Base-by-base conservation (phyloP, 2,329 filamentous ascomycete genomes). In the Hypomyces rosellus region DNA sequence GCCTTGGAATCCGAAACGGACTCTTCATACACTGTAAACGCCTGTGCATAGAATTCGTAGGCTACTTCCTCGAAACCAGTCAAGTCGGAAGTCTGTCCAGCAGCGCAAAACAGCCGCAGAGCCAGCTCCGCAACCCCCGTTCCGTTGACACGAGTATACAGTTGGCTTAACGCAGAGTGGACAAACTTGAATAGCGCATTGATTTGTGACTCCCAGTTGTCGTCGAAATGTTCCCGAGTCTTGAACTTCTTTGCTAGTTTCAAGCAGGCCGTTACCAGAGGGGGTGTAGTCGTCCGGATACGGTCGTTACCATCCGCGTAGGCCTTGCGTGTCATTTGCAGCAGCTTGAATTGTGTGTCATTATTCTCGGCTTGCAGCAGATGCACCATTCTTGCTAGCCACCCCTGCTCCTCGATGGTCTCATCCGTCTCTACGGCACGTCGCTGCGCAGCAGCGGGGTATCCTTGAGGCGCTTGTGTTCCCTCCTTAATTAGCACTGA, bases 11-110 rank as follows among this genome's bases (percentile, higher is more conserved):
- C 95, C 54, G 89, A 93, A 56, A 99, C 88, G 0, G 89, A 86
- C 68, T 99, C 93, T 65, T 99, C 93, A 64, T 99, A 99, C 8
- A 97, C 89, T 0, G 92, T 97, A 61, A 99, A 99, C 0, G 93
- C 92, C 68, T 99, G 93, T 0, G 93, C 93, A 61, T 96, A 97
- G 73, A 95, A 99, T 65, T 99, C 93, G 67, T 99, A 99, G 11
- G 90, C 88, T 39, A 96, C 89, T 70, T 99, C 93, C 66, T 99
- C 92, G 59, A 95, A 95, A 2, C 87, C 88, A 11, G 84, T 89
- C 68, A 93, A 85, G 61, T 96, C 91, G 11, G 93, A 91, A 33
- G 95, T 87, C 71, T 96, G 91, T 18, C 93, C 93, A 63, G 90
- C 95, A 39, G 88, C 84, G 59, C 93, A 86, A 66, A 97, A 99